phyloP scores from a whole-genome alignment of 148 eudicot species.

The Rhododendron kiyosumense region DNA sequence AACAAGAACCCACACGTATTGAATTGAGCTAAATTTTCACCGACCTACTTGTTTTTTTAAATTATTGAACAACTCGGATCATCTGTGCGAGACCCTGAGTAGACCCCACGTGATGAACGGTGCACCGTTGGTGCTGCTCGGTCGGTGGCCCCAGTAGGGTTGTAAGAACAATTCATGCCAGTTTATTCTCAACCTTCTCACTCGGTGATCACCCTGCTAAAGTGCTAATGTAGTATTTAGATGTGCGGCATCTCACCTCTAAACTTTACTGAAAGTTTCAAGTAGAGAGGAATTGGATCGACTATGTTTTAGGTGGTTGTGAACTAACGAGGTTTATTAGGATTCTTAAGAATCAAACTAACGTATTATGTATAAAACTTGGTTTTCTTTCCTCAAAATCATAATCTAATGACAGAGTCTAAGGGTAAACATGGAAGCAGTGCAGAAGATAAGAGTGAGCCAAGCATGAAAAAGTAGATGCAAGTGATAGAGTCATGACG shows the following conservation, averaged over 20 bases:
- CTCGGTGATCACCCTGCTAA: background rate
- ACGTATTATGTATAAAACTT: background rate
- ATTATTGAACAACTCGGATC: too few species aligned
- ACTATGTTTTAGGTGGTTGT: too few species aligned
- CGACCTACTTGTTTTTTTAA: too few species aligned
- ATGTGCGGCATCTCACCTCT: background rate
- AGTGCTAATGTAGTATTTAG: background rate
- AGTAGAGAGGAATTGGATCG: background rate
- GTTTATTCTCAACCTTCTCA: background rate
- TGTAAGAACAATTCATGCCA: conserved; percentile 1
- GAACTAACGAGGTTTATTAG: background rate
- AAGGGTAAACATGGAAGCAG: background rate
- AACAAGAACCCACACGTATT: background rate
- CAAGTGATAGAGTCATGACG: background rate
- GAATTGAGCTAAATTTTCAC: too few species aligned
- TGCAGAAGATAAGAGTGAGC: background rate
- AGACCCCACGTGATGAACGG: too few species aligned
- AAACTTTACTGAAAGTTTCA: background rate
- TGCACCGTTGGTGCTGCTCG: too few species aligned
- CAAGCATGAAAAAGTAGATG: background rate
- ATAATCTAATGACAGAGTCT: background rate
- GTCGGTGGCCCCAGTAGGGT: background rate
- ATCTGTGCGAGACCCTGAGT: too few species aligned
- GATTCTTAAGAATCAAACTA: background rate
- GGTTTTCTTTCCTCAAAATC: background rate